A percentile compares a stretch with the other conserved stretches of the same genome.
Evolutionary conservation across 257 asterid genomes (phyloP).

Genomic region (Mentha longifolia): DNA sequence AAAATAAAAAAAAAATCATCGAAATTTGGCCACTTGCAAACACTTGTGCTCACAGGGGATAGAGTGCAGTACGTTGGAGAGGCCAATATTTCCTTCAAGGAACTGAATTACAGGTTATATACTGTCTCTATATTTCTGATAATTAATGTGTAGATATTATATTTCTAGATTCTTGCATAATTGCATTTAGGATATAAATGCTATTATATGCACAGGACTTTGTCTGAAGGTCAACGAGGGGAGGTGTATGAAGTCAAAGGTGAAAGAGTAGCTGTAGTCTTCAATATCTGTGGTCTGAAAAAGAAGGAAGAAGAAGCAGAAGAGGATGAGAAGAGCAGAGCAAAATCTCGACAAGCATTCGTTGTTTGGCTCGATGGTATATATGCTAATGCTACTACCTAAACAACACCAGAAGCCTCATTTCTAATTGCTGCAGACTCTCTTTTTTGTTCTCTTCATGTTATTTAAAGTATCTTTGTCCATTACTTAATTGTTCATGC

Average conservation of each 20-base stretch:
- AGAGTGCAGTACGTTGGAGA: conserved; percentile 25
- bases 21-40: no score
- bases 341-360: conserved; percentile 40
- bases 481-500: no score
- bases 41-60: conserved; percentile 57
- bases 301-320: conserved; percentile 20
- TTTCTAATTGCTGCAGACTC: neutral
- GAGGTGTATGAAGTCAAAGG: conserved; percentile 69
- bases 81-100: neutral
- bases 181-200: no score
- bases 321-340: conserved; percentile 40
- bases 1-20: no score
- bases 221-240: conserved; percentile 62
- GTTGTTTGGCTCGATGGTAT: conserved; percentile 64
- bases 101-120: conserved; percentile 41
- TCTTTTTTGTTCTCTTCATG: no score
- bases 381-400: neutral
- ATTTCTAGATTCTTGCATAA: neutral
- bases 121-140: no score
- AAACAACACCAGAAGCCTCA: neutral
- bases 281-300: conserved; percentile 42
- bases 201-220: conserved; percentile 33
- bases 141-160: neutral
- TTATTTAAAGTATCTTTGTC: no score
- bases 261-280: conserved; percentile 60